Evolutionary conservation across 352 stramenopile species (phyloP), one percentile per base, ranked within the genome.

Genomic region (Pythium monospermum): DNA sequence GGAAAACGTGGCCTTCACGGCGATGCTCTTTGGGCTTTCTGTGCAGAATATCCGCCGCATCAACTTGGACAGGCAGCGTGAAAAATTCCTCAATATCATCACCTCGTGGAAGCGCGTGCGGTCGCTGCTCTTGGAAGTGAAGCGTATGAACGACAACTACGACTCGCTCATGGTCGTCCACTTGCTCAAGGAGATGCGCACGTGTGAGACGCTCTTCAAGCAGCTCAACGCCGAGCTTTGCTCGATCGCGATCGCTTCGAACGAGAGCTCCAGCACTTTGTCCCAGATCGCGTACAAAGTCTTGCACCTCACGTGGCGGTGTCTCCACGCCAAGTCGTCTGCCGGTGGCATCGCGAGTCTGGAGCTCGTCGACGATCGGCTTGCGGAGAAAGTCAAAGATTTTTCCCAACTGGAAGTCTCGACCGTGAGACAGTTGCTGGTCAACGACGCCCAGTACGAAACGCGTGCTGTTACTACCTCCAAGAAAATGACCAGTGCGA

Each of bases 101-200:
- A 83, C 78, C n/a, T 76, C 74, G 21, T 92, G 81, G 81, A 86
- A 85, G 46, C 74, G 78, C 26, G 76, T 92, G 39, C 73, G 81
- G 19, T 70, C 73, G 4, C 43, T 90, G 11, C 45, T 79, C 38
- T 61, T 82, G 36, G 62, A 73, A 42, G 68, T 88, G 23, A 86
- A 85, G 44, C 71, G 73, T n/a, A 83, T 81, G 71, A 71, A 82
- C 44, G 71, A 83, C 55, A 83, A 88, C 54, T 85, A 85, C 50
- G 77, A 91, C 42, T 57, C 78, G 22, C 61, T 73, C 33, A 85
- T 88, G 72, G 59, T 88, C 35, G 62, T 71, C 18, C 74, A 86
- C 32, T 61, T 92, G 37, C 73, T 89, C 47, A 88, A 92, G 59
- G 76, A 92, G 48, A 88, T 92, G 74, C 75, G 79, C 23, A 76